A percentile compares a stretch with the other conserved stretches of the same genome.
phyloP scores from a whole-genome alignment of 371 early-diverging fungal species.

The Capniomyces stellatus region DNA sequence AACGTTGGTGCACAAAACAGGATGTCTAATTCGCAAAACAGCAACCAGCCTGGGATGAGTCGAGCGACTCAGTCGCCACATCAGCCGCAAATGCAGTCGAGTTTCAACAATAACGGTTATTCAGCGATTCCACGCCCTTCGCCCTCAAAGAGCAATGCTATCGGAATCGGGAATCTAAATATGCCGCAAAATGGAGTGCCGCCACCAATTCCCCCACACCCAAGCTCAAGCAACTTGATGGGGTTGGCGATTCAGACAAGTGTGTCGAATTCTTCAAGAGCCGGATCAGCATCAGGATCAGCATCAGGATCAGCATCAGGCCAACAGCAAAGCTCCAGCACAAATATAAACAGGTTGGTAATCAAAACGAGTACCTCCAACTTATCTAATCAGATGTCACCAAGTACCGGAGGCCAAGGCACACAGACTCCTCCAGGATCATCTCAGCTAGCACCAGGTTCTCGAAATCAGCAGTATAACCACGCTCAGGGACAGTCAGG shows the following conservation, averaged over 20 bases:
- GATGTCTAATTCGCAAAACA: no score
- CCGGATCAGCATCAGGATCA: no score
- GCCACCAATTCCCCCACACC: background rate
- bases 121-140: background rate
- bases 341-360: background rate
- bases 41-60: background rate
- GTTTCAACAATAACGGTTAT: background rate
- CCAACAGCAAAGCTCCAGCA: background rate
- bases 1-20: no score
- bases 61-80: background rate
- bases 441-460: no score
- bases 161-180: background rate
- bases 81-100: background rate
- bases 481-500: no score
- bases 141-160: background rate
- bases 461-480: no score
- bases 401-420: background rate
- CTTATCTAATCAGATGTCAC: background rate
- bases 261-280: no score
- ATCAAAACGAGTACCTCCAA: background rate
- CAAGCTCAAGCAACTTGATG: background rate
- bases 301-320: background rate
- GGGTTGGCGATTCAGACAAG: no score
- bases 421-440: background rate
- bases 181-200: background rate